Conservation (phyloP, 805 yeast genomes). For the Candida mattraensis region DNA sequence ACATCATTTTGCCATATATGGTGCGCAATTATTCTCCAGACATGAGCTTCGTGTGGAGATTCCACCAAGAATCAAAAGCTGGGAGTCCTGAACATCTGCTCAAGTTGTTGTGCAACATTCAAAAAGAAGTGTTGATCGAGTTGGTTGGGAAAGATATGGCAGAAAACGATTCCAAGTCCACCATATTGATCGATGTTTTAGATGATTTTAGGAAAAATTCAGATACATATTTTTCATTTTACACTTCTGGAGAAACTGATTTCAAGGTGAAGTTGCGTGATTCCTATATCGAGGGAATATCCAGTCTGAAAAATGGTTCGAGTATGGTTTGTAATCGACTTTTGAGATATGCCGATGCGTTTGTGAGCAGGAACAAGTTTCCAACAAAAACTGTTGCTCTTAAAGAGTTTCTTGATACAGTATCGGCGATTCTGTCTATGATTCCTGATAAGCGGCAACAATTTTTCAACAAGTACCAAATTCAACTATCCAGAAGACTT, state of each 20-base stretch:
- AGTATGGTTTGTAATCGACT: slow-evolving; percentile 13
- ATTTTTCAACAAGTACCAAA: slow-evolving; percentile 24
- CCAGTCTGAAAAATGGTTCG: slow-evolving; percentile 6
- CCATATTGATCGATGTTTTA: too few relatives aligned
- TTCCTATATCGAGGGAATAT: slow-evolving; percentile 5
- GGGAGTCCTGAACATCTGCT: too few relatives aligned
- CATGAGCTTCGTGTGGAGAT: too few relatives aligned
- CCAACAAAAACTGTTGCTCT: neutral
- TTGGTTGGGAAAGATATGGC: neutral
- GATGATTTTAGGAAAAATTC: slow-evolving; percentile 1
- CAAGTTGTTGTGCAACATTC: too few relatives aligned
- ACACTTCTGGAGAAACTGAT: slow-evolving; percentile 1
- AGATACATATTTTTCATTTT: slow-evolving; percentile 4
- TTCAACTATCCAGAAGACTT: slow-evolving; percentile 22
- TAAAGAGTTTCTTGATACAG: slow-evolving; percentile 1
- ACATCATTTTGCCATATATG: too few relatives aligned
- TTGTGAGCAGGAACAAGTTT: slow-evolving; percentile 2
- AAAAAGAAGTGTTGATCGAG: too few relatives aligned
- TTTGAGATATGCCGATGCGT: slow-evolving; percentile 13
- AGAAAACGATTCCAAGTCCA: slow-evolving; percentile 1
- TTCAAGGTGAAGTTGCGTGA: slow-evolving; percentile 3
- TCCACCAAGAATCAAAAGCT: too few relatives aligned
- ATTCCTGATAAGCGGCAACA: slow-evolving; percentile 20
- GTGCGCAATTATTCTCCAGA: too few relatives aligned
- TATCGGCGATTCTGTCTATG: slow-evolving; percentile 13